Evolutionary conservation across 2,329 filamentous ascomycete species (phyloP), one percentile per base, ranked within the genome.

Genomic region (Didymella sp.): DNA sequence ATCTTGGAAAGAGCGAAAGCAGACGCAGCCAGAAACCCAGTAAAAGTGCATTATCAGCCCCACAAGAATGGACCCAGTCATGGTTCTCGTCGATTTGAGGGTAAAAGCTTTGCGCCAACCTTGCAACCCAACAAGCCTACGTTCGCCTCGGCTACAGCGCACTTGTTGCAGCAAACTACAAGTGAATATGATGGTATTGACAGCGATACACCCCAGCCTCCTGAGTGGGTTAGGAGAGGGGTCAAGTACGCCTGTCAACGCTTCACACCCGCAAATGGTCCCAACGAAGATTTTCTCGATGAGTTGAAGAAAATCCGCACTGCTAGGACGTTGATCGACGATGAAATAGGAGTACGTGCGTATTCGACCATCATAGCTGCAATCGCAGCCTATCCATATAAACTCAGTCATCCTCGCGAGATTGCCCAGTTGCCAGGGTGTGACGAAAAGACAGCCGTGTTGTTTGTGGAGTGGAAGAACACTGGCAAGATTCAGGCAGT

Each of bases 301-400:
- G 82, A 90, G 58, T 82, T 99, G 5, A 85, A 87, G 64, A 88
- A 89, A 57, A 91, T 98, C 62, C 86, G 89, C 42, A 85, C 85
- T 2, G 83, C 88, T 2, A 85, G 94, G 21, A 82, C 86, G 15
- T 80, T 97, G 1, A 87, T 84, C 1, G 85, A 87, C 8, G 92
- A 97, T 66, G 83, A 89, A 43, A 87, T 96, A 56, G 92, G 91
- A 2, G 87, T 93, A 0, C 85, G 92, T 45, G 92, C 94, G 0
- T 98, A 98, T 72, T 93, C 90, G 27, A 92, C 89, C 2, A 88
- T 89, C 12, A 96, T 98, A 62, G 92, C 95, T 6, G 80, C 90
- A 0, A 75, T 99, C 17, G 86, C 91, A 3, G 91, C 94, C 0
- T 97, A 97, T 68, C 92, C 93, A 0, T 77, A 86, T 67, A 75